Conservation (phyloP, 2,329 filamentous ascomycete genomes). For the Colletotrichum gloeosporioides region DNA sequence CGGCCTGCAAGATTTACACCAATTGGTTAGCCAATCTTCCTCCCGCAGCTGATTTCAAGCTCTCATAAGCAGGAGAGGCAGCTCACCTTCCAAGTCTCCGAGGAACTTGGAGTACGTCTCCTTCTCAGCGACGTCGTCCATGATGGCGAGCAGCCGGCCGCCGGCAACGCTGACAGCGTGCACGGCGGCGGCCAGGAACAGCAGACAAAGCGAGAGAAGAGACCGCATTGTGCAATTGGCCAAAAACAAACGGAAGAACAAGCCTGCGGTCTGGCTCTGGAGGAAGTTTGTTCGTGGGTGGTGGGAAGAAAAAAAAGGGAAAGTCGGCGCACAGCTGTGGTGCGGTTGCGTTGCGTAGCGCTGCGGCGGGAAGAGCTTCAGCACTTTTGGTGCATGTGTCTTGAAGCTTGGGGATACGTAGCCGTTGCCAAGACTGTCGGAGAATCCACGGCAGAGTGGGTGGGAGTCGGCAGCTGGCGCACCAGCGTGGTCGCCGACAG, state of each 20-base stretch:
- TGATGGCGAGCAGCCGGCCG: slow-evolving; percentile 83
- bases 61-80: background rate
- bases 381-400: slow-evolving; percentile 23
- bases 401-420: slow-evolving; percentile 30
- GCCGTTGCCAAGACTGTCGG: slow-evolving; percentile 22
- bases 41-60: background rate
- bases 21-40: slow-evolving; percentile 27
- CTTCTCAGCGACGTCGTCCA: slow-evolving; percentile 85
- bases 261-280: slow-evolving; percentile 8
- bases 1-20: slow-evolving; percentile 60
- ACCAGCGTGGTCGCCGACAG: background rate
- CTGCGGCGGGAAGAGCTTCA: slow-evolving; percentile 19
- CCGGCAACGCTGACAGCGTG: slow-evolving; percentile 82
- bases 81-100: slow-evolving; percentile 71
- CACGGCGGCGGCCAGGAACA: slow-evolving; percentile 70
- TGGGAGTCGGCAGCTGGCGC: background rate
- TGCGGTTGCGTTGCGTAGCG: slow-evolving; percentile 18
- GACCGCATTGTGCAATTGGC: slow-evolving; percentile 69
- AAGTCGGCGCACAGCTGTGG: slow-evolving; percentile 24
- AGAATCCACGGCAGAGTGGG: slow-evolving; percentile 5
- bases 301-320: slow-evolving; percentile 16
- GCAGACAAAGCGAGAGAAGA: slow-evolving; percentile 71
- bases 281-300: background rate
- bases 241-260: background rate
- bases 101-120: slow-evolving; percentile 83